A percentile compares a stretch with the other conserved stretches of the same genome.
Evolutionary conservation across 2,329 filamentous ascomycete species (phyloP).

Genomic region (Pyricularia pennisetigena): DNA sequence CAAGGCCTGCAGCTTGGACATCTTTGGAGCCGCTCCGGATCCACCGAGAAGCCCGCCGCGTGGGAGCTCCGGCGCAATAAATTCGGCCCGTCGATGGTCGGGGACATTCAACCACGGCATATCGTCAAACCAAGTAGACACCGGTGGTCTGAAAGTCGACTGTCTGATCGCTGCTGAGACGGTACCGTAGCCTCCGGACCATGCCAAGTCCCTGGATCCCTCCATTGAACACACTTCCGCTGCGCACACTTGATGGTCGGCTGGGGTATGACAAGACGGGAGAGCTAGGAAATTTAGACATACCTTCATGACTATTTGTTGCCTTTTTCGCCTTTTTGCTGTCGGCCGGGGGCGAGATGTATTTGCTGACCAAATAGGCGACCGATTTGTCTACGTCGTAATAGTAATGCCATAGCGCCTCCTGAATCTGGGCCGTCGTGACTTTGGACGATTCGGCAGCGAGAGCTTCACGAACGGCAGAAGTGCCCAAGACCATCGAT

Average conservation of each 20-base stretch:
- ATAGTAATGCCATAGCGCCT: conserved; percentile 91
- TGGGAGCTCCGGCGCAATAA: conserved; percentile 46
- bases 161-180: not conserved
- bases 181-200: not conserved
- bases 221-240: not conserved
- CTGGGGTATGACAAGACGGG: not conserved
- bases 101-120: conserved; percentile 79
- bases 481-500: conserved; percentile 53
- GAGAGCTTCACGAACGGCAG: conserved; percentile 56
- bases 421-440: conserved; percentile 62
- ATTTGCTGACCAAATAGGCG: conserved; percentile 63
- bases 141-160: not conserved
- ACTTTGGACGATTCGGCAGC: conserved; percentile 48
- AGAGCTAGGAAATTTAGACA: not conserved
- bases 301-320: not conserved
- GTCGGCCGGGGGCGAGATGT: conserved; percentile 28
- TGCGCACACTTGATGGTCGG: not conserved
- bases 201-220: not conserved
- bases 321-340: not conserved
- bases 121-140: conserved; percentile 59
- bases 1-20: conserved; percentile 85
- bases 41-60: conserved; percentile 71
- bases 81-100: conserved; percentile 50
- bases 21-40: conserved; percentile 52
- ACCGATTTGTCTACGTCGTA: conserved; percentile 85